Evolutionary conservation across 108 stramenopile genomes (phyloP).

Genomic region (Cyclostephanos tholiformis): DNA sequence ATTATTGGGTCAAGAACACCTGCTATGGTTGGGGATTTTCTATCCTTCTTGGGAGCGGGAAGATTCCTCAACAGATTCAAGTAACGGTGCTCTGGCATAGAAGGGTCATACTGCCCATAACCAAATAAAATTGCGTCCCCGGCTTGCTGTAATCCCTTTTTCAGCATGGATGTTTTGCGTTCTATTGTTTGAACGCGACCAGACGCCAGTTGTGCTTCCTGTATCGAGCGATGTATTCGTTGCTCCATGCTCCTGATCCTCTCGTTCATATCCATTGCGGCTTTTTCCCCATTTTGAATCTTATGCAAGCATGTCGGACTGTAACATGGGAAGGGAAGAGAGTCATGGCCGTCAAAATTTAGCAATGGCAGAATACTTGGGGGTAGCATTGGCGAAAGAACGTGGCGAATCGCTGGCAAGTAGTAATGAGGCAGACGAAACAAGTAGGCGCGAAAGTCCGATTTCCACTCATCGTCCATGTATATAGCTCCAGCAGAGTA

Average conservation of each 20-base stretch:
- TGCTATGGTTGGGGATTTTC: slow-evolving; percentile 20
- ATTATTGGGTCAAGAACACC: slow-evolving; percentile 48
- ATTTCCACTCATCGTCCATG: slow-evolving; percentile 74
- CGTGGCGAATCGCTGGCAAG: slow-evolving; percentile 58
- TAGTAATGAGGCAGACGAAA: slow-evolving; percentile 82
- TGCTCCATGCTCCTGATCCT: slow-evolving; percentile 67
- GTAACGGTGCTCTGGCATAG: slow-evolving; percentile 55
- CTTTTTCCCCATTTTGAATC: slow-evolving; percentile 70
- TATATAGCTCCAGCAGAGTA: slow-evolving; percentile 49
- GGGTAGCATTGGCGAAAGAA: slow-evolving; percentile 69
- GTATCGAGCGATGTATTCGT: slow-evolving; percentile 26
- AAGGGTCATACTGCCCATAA: slow-evolving; percentile 77
- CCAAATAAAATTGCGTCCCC: slow-evolving; percentile 28
- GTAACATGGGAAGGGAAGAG: slow-evolving; percentile 60
- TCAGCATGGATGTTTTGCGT: slow-evolving; percentile 8
- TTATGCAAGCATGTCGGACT: slow-evolving; percentile 68
- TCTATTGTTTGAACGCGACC: slow-evolving; percentile 5
- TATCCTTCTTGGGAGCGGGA: slow-evolving; percentile 66
- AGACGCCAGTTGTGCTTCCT: slow-evolving; percentile 33
- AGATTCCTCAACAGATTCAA: slow-evolving; percentile 60
- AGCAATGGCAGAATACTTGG: slow-evolving; percentile 55
- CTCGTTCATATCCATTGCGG: slow-evolving; percentile 60
- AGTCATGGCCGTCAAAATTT: slow-evolving; percentile 45
- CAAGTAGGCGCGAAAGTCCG: slow-evolving; percentile 73
- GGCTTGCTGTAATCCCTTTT: slow-evolving; percentile 9